These are phyloP conservation scores for Paratinospora sagittata DNA, from an alignment of 164 flowering plant species.

Conservation along the genomic window DNA sequence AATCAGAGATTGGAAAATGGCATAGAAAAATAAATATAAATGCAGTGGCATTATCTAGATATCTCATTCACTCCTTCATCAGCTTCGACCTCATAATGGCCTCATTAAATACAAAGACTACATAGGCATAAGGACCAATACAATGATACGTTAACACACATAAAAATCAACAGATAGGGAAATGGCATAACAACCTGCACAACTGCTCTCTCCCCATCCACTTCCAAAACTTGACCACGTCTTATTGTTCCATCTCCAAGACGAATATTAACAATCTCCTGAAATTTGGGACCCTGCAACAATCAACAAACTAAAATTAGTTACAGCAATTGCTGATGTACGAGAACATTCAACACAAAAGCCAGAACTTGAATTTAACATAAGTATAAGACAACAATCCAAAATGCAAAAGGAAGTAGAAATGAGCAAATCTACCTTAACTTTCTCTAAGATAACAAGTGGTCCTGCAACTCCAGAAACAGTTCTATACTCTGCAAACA, in stretches of 20 bases:
- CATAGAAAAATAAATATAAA: no score
- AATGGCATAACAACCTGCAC: conserved; percentile 58
- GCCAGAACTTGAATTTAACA: not conserved
- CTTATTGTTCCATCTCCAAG: conserved; percentile 89
- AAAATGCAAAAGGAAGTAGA: conserved; percentile 3
- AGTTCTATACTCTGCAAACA: conserved; percentile 81
- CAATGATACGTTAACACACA: not conserved
- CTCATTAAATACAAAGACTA: not conserved
- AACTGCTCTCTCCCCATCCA: conserved; percentile 98
- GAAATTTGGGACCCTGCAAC: conserved; percentile 85
- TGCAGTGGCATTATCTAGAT: no score
- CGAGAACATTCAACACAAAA: not conserved
- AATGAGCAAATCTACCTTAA: conserved; percentile 52
- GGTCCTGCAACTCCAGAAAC: conserved; percentile 99
- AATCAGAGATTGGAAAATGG: not conserved
- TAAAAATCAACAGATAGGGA: not conserved
- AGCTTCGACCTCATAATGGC: not conserved
- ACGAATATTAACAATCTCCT: conserved; percentile 95
- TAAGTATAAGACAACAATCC: not conserved
- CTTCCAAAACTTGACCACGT: conserved; percentile 97
- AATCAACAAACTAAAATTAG: conserved; percentile 7
- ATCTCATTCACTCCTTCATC: not conserved
- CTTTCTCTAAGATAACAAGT: conserved; percentile 94
- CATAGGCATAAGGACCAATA: not conserved
- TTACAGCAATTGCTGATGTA: not conserved